Evolutionary conservation across 2,329 filamentous ascomycete species (phyloP), one percentile per base, ranked within the genome.

Genomic region (Aspergillus awamori): DNA sequence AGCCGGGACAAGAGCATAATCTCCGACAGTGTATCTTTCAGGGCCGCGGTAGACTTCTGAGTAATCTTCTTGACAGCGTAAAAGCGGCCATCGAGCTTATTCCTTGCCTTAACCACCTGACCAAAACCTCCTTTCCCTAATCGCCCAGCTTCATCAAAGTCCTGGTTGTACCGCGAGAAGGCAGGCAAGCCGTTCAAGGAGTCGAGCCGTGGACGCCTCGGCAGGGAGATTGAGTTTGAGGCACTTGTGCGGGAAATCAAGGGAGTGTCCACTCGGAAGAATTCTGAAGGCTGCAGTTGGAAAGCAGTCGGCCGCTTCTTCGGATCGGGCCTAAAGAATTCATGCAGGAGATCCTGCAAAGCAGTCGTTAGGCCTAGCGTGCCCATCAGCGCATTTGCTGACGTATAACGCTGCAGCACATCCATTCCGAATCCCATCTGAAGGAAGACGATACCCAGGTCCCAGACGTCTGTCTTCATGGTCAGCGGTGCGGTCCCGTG

Each of bases 41-140:
- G 71, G 5, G 83, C 82, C 10, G 88, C 84, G 26, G 90, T 86
- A 1, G 92, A 92, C 55, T 89, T 89, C 67, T 95, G 91, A 1
- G 88, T 92, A 63, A 99, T 95, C 74, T 98, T 97, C 76, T 99
- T 99, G 73, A 99, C 91, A 17, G 95, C 95, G 77, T 98, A 99
- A 47, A 96, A 89, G 60, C 93, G 91, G 0, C 92, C 92, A 73
- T 98, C 95, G 4, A 97, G 86, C 78, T 95, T 97, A 76, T 97
- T 96, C 33, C 94, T 87, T 2, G 94, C 94, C 75, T 97, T 96
- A 58, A 98, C 92, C 22, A 99, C 95, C 77, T 97, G 92, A 5
- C 95, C 95, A 77, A 97, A 99, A 0, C 94, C 95, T 47, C 95
- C 95, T 74, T 94, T 96, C 3, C 95, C 95, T 11, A 99, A 82